Evolutionary conservation across 495 filamentous ascomycete genomes (phyloP), one percentile per base, ranked within the genome.

Genomic region (Xylaria intraflava): DNA sequence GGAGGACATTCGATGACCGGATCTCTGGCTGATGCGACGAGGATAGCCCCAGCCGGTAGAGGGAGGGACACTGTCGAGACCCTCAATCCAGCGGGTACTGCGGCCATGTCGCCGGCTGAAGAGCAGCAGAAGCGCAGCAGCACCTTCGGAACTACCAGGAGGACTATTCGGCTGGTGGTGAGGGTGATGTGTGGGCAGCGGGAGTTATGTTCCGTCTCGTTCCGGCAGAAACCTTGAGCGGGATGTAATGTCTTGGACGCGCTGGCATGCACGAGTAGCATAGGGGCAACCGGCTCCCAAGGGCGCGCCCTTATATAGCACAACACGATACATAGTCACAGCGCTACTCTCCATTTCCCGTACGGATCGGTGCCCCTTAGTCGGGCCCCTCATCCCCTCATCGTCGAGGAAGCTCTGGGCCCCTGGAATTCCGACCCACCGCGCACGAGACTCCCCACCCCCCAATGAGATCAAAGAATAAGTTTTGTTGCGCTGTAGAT

Each of bases 21-120:
- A 38, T 33, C 33, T n/a, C 12, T 38, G 16, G 30, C 7, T 1
- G 69, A 49, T 17, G 69, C 58, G 33, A 65, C 55, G 46, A 73
- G 60, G 40, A 72, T 52, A 0, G 29, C 50, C 41, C 30, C 50
- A 10, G 40, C 2, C 5, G 29, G 30, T 11, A 52, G 41, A 8
- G 40, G 17, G 30, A 45, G 20, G 17, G 50, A n/a, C 50, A 52
- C 38, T 11, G 22, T 35, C 20, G 16, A 14, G 12, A 19, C 1
- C 14, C 0, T 17, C 6, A 29, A 16, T 33, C 4, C 17, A 20
- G 14, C 26, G 19, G 35, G n/a, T 16, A 22, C 14, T 29, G 48
- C 41, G 22, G 16, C n/a, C 11, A 1, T 41, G 14, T 35, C 27
- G n/a, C n/a, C 43, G 17, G 9, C 39, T 33, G 39, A 27, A 9